Conservation (phyloP, 31 red algal genomes). For the Endocladia muricata region DNA sequence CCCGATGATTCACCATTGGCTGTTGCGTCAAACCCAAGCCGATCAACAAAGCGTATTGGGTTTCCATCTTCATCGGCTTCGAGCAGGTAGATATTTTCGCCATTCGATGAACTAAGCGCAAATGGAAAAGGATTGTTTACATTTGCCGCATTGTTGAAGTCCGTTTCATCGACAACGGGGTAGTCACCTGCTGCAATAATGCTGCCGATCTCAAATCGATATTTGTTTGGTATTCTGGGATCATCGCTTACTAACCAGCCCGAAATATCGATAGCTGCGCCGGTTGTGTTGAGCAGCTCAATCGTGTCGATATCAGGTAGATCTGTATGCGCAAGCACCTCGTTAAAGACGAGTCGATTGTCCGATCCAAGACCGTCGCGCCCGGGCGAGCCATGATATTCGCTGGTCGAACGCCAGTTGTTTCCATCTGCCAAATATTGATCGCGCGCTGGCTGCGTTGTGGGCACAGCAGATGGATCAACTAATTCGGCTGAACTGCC, state of each 20-base stretch:
- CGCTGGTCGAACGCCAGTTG: too few relatives aligned
- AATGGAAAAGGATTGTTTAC: neutral
- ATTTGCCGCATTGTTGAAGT: neutral
- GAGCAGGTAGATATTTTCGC: neutral
- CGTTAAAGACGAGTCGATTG: neutral
- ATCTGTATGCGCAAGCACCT: neutral
- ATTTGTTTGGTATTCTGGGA: neutral
- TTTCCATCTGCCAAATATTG: too few relatives aligned
- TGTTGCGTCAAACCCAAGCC: neutral
- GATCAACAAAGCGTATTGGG: neutral
- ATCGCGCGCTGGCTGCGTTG: too few relatives aligned
- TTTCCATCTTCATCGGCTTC: neutral
- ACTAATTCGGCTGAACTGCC: too few relatives aligned
- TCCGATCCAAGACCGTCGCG: too few relatives aligned
- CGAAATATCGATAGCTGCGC: neutral
- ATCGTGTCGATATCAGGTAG: neutral
- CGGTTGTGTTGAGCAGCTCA: conserved; percentile 16
- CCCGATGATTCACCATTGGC: too few relatives aligned
- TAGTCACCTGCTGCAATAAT: neutral
- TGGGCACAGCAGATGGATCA: too few relatives aligned
- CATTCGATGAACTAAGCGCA: neutral
- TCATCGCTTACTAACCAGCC: conserved; percentile 1
- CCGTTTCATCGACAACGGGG: neutral
- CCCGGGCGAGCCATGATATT: too few relatives aligned
- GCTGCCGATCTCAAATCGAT: neutral